A percentile compares a stretch with the other conserved stretches of the same genome.
phyloP scores from a whole-genome alignment of 2,329 filamentous ascomycete genomes.

The Metarhizium album region DNA sequence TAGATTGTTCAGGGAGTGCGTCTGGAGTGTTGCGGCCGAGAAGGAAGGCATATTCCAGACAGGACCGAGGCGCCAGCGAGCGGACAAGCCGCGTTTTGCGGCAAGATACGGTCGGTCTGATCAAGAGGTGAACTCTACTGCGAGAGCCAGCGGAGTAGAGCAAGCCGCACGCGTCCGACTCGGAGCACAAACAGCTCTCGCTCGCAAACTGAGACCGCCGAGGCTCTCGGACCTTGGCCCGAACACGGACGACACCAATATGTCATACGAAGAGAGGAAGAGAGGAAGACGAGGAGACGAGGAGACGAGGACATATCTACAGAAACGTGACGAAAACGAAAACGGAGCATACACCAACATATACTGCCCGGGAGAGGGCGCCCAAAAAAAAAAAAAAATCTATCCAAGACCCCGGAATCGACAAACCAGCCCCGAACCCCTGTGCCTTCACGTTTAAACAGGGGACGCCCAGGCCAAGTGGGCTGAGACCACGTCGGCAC shows the following conservation, averaged over 20 bases:
- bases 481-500: background rate
- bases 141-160: background rate
- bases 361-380: background rate
- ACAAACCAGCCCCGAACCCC: background rate
- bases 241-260: background rate
- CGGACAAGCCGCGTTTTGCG: background rate
- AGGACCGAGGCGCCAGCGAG: background rate
- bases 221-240: background rate
- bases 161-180: background rate
- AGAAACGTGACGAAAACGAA: background rate
- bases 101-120: background rate
- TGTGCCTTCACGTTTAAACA: background rate
- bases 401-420: background rate
- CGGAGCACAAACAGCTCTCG: background rate
- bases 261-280: background rate
- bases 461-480: background rate
- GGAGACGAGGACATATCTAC: too few species aligned
- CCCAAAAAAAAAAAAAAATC: background rate
- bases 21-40: background rate
- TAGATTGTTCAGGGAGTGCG: background rate
- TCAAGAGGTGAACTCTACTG: background rate
- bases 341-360: background rate
- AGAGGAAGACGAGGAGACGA: background rate
- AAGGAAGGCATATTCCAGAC: background rate
- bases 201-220: background rate